A percentile compares a stretch with the other conserved stretches of the same genome.
These are phyloP conservation scores for Botrytis medusae DNA, from an alignment of 2,329 filamentous ascomycete species.

Conservation along the genomic window DNA sequence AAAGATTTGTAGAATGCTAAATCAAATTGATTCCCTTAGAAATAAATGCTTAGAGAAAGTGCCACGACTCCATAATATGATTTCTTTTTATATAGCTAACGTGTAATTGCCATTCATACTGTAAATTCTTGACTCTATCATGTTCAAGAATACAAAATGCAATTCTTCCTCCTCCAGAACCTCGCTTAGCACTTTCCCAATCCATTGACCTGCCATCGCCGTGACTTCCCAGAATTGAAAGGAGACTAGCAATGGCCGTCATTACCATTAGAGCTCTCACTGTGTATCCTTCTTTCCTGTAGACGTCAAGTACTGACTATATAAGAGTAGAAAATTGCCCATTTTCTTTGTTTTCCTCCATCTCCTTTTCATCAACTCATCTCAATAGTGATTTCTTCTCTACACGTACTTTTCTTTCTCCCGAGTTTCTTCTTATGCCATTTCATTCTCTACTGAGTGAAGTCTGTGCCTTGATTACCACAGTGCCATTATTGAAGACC, in stretches of 20 bases:
- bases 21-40: neutral
- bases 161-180: neutral
- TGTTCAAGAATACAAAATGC: neutral
- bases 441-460: neutral
- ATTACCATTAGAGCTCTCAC: neutral
- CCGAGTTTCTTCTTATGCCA: neutral
- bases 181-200: neutral
- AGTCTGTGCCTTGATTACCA: neutral
- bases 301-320: neutral
- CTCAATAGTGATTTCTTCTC: neutral
- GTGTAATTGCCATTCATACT: neutral
- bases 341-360: neutral
- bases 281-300: neutral
- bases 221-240: neutral
- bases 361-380: neutral
- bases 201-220: neutral
- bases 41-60: neutral
- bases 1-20: neutral
- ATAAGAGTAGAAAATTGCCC: neutral
- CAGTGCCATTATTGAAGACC: neutral
- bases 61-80: neutral
- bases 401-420: neutral
- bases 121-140: neutral
- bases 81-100: neutral
- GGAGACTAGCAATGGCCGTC: neutral